These are phyloP conservation scores for Coniochaeta ligniaria DNA, from an alignment of 2,329 filamentous ascomycete species.

Conservation along the genomic window DNA sequence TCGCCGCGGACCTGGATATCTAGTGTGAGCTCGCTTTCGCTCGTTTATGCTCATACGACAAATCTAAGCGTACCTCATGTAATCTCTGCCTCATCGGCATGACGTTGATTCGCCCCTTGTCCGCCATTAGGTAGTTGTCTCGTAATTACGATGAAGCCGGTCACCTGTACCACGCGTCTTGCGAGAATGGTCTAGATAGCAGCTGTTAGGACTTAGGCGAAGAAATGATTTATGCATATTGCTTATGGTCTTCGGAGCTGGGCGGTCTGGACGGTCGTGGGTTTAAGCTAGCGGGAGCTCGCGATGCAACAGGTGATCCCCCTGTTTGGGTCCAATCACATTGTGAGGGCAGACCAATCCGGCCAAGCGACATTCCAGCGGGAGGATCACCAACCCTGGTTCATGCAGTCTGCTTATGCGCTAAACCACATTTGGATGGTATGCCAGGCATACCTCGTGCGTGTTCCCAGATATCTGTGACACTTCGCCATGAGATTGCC, in stretches of 20 bases:
- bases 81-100: not conserved
- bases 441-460: not conserved
- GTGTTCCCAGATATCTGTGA: not conserved
- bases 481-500: not conserved
- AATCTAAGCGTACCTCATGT: not conserved
- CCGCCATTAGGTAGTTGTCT: not conserved
- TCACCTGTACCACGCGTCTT: not conserved
- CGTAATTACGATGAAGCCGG: not conserved
- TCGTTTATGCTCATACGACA: conserved; percentile 23
- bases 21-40: conserved; percentile 6
- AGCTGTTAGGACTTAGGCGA: not conserved
- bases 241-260: not conserved
- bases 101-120: not conserved
- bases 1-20: conserved; percentile 23
- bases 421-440: not conserved
- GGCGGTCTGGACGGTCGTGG: not conserved
- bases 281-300: not conserved
- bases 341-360: not conserved
- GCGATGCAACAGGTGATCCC: not conserved
- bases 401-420: conserved; percentile 1
- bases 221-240: not conserved
- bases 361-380: not conserved
- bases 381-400: not conserved
- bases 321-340: not conserved
- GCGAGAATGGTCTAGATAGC: not conserved